A percentile compares a stretch with the other conserved stretches of the same genome.
Conservation (phyloP, 2,329 filamentous ascomycete species). For the Aspergillus pseudotamarii region DNA sequence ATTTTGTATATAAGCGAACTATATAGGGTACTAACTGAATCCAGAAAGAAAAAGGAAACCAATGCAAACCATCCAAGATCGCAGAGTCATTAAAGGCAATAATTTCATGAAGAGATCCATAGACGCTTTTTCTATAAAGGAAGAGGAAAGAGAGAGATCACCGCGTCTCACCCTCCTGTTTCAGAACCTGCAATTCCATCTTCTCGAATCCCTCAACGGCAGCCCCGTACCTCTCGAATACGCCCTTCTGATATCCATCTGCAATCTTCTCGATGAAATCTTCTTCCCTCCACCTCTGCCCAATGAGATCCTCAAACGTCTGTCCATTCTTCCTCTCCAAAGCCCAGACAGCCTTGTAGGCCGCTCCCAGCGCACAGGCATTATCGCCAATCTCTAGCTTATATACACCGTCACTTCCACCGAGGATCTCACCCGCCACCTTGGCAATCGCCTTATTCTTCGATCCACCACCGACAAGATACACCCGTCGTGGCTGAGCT, state of each 20-base stretch:
- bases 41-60: neutral
- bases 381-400: constrained; percentile 93
- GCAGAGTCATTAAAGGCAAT: neutral
- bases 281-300: constrained; percentile 80
- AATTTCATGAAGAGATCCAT: neutral
- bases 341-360: constrained; percentile 96
- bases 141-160: neutral
- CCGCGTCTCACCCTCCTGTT: constrained; percentile 28
- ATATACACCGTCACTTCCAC: constrained; percentile 86
- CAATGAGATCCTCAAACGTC: constrained; percentile 87
- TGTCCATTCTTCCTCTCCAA: constrained; percentile 68
- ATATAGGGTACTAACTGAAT: neutral
- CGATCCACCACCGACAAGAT: constrained; percentile 91
- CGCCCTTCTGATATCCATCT: constrained; percentile 73
- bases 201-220: constrained; percentile 75
- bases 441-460: constrained; percentile 86
- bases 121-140: neutral
- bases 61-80: neutral
- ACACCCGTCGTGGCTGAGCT: constrained; percentile 83
- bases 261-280: constrained; percentile 81
- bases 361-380: constrained; percentile 89
- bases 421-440: constrained; percentile 84
- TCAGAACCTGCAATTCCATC: constrained; percentile 71
- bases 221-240: constrained; percentile 76
- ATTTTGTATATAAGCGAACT: neutral